These are phyloP conservation scores for Pelomyxa schiedti DNA, from an alignment of 78 protist genomes.

Conservation along the genomic window DNA sequence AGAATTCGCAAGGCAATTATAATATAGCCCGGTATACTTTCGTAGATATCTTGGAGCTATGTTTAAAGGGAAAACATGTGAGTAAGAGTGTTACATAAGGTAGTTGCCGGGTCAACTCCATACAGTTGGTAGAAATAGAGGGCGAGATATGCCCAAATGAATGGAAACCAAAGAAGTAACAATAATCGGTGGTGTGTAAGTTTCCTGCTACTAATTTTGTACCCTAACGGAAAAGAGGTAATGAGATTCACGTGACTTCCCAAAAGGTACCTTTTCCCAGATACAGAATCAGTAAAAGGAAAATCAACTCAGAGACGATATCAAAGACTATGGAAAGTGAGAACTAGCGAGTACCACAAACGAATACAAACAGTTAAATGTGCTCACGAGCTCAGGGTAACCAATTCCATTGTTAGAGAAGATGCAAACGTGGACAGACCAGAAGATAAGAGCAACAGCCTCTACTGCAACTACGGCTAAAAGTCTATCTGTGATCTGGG, in stretches of 20 bases:
- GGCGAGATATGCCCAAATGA: neutral
- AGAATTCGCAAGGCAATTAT: neutral
- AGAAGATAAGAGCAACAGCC: no score
- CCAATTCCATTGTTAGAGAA: no score
- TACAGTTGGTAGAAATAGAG: neutral
- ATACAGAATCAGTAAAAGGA: neutral
- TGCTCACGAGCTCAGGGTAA: no score
- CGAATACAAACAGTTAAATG: no score
- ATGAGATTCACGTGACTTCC: no score
- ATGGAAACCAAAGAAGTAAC: neutral
- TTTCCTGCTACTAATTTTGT: neutral
- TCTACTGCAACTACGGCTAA: no score
- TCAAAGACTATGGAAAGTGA: neutral
- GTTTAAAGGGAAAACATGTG: neutral
- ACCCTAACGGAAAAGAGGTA: no score
- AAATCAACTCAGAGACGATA: neutral
- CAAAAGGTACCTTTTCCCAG: neutral
- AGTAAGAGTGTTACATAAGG: neutral
- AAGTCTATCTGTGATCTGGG: no score
- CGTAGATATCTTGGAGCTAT: neutral
- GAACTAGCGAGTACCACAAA: no score
- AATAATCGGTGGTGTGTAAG: neutral
- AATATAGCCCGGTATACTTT: neutral
- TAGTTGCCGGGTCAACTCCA: neutral
- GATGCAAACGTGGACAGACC: no score